phyloP scores from a whole-genome alignment of 164 flowering plant genomes.

The Magnolia officinalis region DNA sequence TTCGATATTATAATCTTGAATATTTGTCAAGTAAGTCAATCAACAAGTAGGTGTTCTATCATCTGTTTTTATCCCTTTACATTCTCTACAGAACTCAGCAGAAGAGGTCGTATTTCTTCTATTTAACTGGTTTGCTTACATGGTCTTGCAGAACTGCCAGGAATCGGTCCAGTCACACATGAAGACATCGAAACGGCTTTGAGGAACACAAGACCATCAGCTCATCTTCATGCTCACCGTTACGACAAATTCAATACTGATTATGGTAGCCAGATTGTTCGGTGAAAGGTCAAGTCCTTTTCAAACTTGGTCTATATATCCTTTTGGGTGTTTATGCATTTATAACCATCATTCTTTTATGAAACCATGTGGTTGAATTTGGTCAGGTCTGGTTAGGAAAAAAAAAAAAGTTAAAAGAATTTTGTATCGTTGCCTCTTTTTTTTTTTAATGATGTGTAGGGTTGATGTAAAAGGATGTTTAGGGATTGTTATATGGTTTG shows the following conservation, averaged over 20 bases:
- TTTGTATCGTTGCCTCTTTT: not conserved
- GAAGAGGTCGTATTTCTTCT: not conserved
- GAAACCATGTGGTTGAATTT: not conserved
- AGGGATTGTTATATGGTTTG: not conserved
- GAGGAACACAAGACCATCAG: slow-evolving; percentile 93
- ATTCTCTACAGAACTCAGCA: too few species aligned
- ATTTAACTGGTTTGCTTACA: not conserved
- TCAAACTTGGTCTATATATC: not conserved
- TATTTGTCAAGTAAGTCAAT: too few species aligned
- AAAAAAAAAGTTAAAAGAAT: too few species aligned
- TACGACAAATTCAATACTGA: slow-evolving; percentile 87
- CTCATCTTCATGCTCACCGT: slow-evolving; percentile 85
- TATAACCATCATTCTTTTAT: not conserved
- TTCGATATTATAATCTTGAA: too few species aligned
- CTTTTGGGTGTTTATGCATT: not conserved
- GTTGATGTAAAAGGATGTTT: not conserved
- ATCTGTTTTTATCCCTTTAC: too few species aligned
- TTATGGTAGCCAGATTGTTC: slow-evolving; percentile 88
- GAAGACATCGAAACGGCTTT: slow-evolving; percentile 76
- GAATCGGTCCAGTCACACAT: slow-evolving; percentile 65
- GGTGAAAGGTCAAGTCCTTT: slow-evolving; percentile 24
- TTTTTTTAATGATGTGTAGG: too few species aligned
- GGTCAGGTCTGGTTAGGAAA: not conserved
- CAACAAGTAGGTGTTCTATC: too few species aligned
- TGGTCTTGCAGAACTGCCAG: slow-evolving; percentile 55